These are phyloP conservation scores for Sporisorium exsertum DNA, from an alignment of 1,284 basidiomycete species.

Conservation along the genomic window DNA sequence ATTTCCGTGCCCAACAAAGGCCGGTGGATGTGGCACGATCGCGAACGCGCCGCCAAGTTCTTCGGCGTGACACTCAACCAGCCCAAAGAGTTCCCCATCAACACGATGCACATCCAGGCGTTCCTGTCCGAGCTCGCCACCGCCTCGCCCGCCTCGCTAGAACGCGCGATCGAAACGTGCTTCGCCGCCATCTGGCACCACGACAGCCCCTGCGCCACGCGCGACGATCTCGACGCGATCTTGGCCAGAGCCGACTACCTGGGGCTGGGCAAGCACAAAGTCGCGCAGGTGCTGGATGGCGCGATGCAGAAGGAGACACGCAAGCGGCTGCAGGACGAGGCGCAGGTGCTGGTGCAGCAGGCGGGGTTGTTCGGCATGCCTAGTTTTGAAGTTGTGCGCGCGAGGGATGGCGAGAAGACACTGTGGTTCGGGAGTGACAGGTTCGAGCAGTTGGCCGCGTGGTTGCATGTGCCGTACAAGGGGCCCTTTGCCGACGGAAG, in stretches of 20 bases:
- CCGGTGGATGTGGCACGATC: constrained; percentile 54
- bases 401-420: constrained; percentile 25
- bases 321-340: constrained; percentile 33
- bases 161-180: constrained; percentile 36
- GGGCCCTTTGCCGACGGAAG: constrained; percentile 53
- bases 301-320: constrained; percentile 24
- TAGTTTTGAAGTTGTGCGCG: constrained; percentile 44
- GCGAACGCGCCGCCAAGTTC: constrained; percentile 49
- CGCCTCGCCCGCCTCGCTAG: constrained; percentile 16
- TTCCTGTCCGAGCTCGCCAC: constrained; percentile 44
- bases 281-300: constrained; percentile 19
- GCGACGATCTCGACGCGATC: constrained; percentile 41
- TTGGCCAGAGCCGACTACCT: constrained; percentile 20
- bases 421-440: constrained; percentile 56
- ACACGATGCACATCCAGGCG: constrained; percentile 54
- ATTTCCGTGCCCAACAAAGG: constrained; percentile 65
- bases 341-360: constrained; percentile 37
- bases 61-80: constrained; percentile 57
- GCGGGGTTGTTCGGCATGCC: constrained; percentile 56
- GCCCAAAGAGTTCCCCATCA: constrained; percentile 58
- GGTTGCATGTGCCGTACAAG: constrained; percentile 46
- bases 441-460: constrained; percentile 59
- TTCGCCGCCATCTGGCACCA: constrained; percentile 58
- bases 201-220: constrained; percentile 31
- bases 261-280: constrained; percentile 18